Evolutionary conservation across 257 asterid genomes (phyloP).

Genomic region (Leptodermis oblonga): DNA sequence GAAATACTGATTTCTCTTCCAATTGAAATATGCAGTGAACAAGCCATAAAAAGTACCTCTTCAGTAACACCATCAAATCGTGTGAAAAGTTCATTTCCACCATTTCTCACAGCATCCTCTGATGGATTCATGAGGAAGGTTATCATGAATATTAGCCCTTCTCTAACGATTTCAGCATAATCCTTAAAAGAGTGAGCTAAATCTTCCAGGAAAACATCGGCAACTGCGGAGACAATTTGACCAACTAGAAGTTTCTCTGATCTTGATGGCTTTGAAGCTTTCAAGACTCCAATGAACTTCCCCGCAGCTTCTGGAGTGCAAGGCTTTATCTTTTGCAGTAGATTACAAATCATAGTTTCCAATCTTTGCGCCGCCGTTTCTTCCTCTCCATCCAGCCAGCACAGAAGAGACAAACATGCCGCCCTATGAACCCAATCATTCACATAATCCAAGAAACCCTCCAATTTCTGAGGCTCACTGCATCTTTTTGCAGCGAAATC

Average conservation of each 20-base stretch:
- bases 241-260: neutral
- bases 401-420: neutral
- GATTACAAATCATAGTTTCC: neutral
- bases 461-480: neutral
- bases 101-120: neutral
- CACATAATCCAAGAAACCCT: neutral
- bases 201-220: neutral
- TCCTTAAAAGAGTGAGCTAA: neutral
- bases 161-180: neutral
- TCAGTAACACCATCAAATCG: no score
- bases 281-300: neutral
- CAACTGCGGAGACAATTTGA: neutral
- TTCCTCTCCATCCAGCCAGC: neutral
- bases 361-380: neutral
- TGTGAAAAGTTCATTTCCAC: neutral
- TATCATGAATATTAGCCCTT: neutral
- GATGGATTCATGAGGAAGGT: neutral
- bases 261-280: constrained; percentile 2
- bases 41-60: neutral
- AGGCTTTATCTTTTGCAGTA: neutral
- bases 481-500: neutral
- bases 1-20: neutral
- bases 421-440: constrained; percentile 2
- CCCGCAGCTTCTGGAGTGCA: neutral
- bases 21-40: neutral